These are phyloP conservation scores for Oropetium thomaeum DNA, from an alignment of 176 grass and related monocot species.

Conservation along the genomic window DNA sequence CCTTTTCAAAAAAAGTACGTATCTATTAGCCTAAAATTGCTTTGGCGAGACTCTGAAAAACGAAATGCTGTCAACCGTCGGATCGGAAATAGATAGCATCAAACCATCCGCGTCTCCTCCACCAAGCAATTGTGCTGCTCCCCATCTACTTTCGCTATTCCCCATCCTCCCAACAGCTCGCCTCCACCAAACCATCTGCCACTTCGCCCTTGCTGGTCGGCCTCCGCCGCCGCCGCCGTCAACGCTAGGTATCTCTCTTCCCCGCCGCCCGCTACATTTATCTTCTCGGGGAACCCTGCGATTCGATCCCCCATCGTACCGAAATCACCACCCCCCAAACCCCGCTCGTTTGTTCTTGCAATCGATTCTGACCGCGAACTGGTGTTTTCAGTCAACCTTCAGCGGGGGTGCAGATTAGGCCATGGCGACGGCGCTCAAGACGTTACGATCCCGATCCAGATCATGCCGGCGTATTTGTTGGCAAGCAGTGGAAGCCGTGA, in stretches of 20 bases:
- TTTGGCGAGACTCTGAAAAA: too few relatives aligned
- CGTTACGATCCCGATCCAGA: too few relatives aligned
- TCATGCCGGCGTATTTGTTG: too few relatives aligned
- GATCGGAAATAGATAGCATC: neutral
- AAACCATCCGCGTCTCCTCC: too few relatives aligned
- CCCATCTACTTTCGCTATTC: neutral
- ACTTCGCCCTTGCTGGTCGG: neutral
- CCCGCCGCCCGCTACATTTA: neutral
- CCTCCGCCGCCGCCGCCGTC: conserved; percentile 8
- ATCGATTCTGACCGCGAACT: neutral
- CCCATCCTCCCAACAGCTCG: neutral
- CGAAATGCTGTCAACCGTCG: neutral
- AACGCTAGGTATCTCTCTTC: neutral
- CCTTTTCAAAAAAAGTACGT: too few relatives aligned
- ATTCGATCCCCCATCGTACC: neutral
- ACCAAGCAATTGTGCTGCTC: too few relatives aligned
- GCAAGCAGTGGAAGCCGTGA: neutral
- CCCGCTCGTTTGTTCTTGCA: neutral
- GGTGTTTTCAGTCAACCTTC: neutral
- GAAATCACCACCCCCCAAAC: neutral
- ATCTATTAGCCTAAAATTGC: too few relatives aligned
- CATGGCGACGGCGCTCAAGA: conserved; percentile 44
- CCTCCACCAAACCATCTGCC: neutral
- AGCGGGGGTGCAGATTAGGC: neutral
- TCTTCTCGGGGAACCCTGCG: neutral